Conservation (phyloP, 73 alveolate genomes). For the Paramecium primaurelia region DNA sequence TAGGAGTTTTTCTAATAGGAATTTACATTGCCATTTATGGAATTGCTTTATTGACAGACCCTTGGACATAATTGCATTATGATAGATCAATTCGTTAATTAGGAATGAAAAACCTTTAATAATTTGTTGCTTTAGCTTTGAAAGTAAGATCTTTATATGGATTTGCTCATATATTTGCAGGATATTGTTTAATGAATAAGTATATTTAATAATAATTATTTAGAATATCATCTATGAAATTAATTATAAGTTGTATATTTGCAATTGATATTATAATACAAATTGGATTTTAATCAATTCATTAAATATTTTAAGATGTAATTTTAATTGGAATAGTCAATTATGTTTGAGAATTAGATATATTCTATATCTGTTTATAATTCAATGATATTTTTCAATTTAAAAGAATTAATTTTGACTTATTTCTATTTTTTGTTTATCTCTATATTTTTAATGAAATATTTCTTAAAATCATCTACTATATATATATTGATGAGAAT, state of each 20-base stretch:
- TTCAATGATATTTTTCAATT: background rate
- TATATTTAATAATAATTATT: background rate
- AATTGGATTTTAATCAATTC: background rate
- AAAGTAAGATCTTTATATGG: background rate
- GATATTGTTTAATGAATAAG: constrained; percentile 42
- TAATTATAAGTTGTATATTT: background rate
- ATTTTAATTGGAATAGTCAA: constrained; percentile 22
- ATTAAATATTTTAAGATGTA: background rate
- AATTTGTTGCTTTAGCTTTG: background rate
- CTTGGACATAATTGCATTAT: constrained; percentile 42
- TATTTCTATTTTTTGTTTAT: no score
- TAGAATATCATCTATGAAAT: constrained; percentile 22
- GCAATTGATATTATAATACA: background rate
- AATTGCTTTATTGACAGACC: background rate
- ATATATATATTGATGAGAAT: no score
- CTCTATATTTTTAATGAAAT: background rate
- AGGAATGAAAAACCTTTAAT: background rate
- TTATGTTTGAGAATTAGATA: background rate
- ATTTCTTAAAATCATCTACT: no score
- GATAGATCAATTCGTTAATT: constrained; percentile 23
- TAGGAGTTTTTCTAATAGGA: constrained; percentile 22
- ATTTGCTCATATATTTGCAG: constrained; percentile 29
- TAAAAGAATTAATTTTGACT: no score
- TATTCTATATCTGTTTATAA: background rate
- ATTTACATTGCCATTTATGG: constrained; percentile 18